These are phyloP conservation scores for Aspergillus terreus DNA, from an alignment of 2,329 filamentous ascomycete species.

Conservation along the genomic window DNA sequence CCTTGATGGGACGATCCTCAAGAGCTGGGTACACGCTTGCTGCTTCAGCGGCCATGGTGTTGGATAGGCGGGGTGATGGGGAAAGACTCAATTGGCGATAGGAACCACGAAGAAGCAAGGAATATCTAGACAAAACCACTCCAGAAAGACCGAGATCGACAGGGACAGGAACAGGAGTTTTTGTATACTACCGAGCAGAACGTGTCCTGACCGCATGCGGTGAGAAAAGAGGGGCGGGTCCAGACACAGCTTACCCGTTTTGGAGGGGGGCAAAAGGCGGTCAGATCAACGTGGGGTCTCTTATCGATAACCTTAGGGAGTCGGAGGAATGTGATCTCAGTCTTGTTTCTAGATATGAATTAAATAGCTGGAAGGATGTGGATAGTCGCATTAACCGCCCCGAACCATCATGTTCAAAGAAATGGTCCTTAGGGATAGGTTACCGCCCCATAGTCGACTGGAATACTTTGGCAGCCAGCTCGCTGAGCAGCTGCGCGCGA, in stretches of 20 bases:
- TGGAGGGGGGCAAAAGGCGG: constrained; percentile 5
- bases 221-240: constrained; percentile 12
- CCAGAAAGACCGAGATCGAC: constrained; percentile 6
- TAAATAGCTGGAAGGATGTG: too few relatives aligned
- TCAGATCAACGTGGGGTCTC: constrained; percentile 1
- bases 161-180: constrained; percentile 6
- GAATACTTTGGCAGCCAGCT: constrained; percentile 83
- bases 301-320: constrained; percentile 27
- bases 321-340: not conserved
- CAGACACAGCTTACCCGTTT: constrained; percentile 5
- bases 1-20: constrained; percentile 78
- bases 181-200: constrained; percentile 1
- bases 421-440: not conserved
- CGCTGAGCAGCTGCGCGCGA: constrained; percentile 73
- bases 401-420: not conserved
- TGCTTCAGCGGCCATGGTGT: constrained; percentile 28
- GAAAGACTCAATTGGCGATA: not conserved
- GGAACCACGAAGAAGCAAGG: not conserved
- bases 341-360: not conserved
- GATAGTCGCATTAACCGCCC: too few relatives aligned
- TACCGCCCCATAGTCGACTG: constrained; percentile 33
- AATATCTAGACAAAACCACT: not conserved
- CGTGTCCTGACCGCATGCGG: constrained; percentile 28
- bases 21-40: constrained; percentile 63
- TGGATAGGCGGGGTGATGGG: not conserved